A percentile compares a stretch with the other conserved stretches of the same genome.
These are phyloP conservation scores for Lactarius indigo DNA, from an alignment of 768 basidiomycete genomes.

Conservation along the genomic window DNA sequence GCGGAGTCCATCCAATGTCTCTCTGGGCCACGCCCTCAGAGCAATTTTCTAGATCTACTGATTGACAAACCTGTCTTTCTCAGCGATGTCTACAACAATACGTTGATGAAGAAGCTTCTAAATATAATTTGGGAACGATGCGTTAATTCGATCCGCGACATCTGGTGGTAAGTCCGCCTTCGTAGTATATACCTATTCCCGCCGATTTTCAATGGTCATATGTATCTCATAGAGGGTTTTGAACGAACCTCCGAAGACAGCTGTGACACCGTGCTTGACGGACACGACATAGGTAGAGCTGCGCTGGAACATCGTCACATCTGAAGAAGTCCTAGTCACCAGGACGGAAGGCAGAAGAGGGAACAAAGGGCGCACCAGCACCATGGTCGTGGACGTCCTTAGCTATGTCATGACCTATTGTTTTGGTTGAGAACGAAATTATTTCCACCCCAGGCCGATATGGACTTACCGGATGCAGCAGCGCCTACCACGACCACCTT, in stretches of 20 bases:
- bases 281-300: conserved; percentile 37
- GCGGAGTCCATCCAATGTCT: conserved; percentile 50
- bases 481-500: conserved; percentile 40
- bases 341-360: background rate
- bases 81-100: conserved; percentile 42
- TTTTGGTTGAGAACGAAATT: background rate
- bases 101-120: conserved; percentile 34
- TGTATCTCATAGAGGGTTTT: background rate
- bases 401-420: conserved; percentile 34
- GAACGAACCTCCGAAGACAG: conserved; percentile 19
- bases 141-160: conserved; percentile 49
- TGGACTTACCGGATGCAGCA: conserved; percentile 29
- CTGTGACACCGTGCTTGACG: conserved; percentile 26
- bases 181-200: conserved; percentile 20
- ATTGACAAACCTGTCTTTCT: conserved; percentile 44
- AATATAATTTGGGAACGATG: conserved; percentile 35
- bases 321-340: conserved; percentile 13
- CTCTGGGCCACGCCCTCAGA: conserved; percentile 31
- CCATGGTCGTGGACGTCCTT: conserved; percentile 33
- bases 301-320: conserved; percentile 33
- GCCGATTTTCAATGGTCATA: background rate
- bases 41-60: background rate
- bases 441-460: background rate
- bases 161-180: conserved; percentile 35
- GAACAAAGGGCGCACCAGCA: conserved; percentile 21